Base-by-base conservation (phyloP, 495 filamentous ascomycete genomes). In the Hamigera avellanea region DNA sequence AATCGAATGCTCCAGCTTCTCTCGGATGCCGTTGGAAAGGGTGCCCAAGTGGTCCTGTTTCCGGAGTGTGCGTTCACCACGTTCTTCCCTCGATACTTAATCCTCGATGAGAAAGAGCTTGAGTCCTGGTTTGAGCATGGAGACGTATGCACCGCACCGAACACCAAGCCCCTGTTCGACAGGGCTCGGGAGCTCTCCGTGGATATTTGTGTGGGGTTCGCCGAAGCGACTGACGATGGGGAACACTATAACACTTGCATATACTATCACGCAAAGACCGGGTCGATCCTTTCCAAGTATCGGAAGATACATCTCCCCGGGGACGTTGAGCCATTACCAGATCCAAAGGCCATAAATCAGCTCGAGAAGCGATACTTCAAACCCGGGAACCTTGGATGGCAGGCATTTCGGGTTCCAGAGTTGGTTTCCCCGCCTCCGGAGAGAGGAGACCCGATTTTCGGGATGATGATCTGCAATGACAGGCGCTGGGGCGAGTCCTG, bases 401-500 rank as follows among this genome's bases (percentile, higher is more conserved):
- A 56, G 35, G 65, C 67, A 8, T 71, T 69, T 37, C 52, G 67
- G 16, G 61, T 53, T 1, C 62, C 65, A 9, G 58, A 53, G n/a
- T 45, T 71, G 16, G 42, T 66, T 7, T 8, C 13, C 8, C 48
- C 36, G 26, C 40, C 47, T 8, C 39, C 33, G n/a, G 62, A 53
- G 12, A 51, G 54, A 35, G 59, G 61, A 7, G 65, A 69, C 44
- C 65, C 67, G 1, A 64, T 71, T 19, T 28, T 68, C 17, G 67
- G 67, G 2, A 68, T 71, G 64, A 50, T 71, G 50, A 66, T 71
- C 41, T 69, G 67, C 50, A 71, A 69, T 37, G 67, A 69, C 42
- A 42, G 65, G 5, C 54, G 64, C 17, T 71, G 67, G 67, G 53
- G 61, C 6, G 67, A 71, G 35, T 53, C 52, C 1, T 71, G 67